phyloP scores from a whole-genome alignment of 495 filamentous ascomycete genomes.

The Trichoderma erinaceum region DNA sequence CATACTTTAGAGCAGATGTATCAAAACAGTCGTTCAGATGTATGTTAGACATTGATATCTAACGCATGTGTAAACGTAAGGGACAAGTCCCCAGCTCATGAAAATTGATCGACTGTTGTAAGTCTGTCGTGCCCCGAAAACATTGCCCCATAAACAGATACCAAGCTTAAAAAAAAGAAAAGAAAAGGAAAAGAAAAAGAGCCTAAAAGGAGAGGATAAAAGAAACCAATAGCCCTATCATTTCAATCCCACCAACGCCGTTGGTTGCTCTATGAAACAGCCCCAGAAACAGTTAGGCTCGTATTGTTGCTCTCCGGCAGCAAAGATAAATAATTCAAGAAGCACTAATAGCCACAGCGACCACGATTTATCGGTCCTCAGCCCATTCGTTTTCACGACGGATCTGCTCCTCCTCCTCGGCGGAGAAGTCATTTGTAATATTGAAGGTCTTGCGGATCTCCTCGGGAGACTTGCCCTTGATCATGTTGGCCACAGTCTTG shows the following conservation, averaged over 20 bases:
- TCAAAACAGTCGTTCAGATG: too few species aligned
- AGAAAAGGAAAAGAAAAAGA: background rate
- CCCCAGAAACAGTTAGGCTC: background rate
- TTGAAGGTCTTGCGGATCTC: slow-evolving; percentile 82
- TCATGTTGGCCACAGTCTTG: slow-evolving; percentile 83
- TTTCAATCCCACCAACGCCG: slow-evolving; percentile 9
- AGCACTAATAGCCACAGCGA: background rate
- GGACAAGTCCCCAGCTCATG: background rate
- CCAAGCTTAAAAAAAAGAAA: background rate
- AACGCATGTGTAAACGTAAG: background rate
- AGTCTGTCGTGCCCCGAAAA: background rate
- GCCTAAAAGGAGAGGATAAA: background rate
- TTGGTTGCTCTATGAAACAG: slow-evolving; percentile 10
- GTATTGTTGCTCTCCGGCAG: background rate
- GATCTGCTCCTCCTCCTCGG: slow-evolving; percentile 79
- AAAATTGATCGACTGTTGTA: background rate
- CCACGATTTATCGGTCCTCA: slow-evolving; percentile 52
- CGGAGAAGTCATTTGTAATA: slow-evolving; percentile 77
- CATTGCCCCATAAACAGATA: background rate
- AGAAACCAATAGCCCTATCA: background rate
- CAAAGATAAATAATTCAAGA: background rate
- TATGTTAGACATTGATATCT: background rate
- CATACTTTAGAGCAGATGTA: too few species aligned
- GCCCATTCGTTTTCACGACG: slow-evolving; percentile 81
- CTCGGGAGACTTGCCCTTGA: slow-evolving; percentile 77